These are phyloP conservation scores for Thermomucor indicae-seudaticae DNA, from an alignment of 371 early-diverging fungal species.

Conservation along the genomic window DNA sequence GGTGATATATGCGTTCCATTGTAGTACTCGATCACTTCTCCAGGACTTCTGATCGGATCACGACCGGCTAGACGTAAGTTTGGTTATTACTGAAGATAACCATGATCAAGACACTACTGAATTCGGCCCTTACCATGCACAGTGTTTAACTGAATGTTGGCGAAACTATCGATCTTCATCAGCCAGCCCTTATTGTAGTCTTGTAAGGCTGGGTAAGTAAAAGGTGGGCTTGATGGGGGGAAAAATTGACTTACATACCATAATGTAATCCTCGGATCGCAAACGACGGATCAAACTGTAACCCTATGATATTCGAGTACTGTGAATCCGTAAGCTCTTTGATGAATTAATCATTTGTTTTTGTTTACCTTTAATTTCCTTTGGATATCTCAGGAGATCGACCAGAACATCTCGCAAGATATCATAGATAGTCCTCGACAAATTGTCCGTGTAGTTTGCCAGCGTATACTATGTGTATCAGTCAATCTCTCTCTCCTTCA, in stretches of 20 bases:
- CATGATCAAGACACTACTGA: too few species aligned
- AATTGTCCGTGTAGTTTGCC: slow-evolving; percentile 54
- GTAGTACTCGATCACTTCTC: slow-evolving; percentile 47
- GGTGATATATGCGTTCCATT: slow-evolving; percentile 60
- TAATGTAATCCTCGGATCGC: slow-evolving; percentile 66
- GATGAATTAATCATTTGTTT: too few species aligned
- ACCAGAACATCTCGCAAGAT: slow-evolving; percentile 55
- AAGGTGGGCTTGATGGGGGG: neutral
- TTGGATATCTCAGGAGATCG: slow-evolving; percentile 52
- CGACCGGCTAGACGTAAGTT: slow-evolving; percentile 29
- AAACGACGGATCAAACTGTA: slow-evolving; percentile 57
- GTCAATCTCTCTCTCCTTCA: neutral
- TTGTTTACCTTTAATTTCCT: slow-evolving; percentile 32
- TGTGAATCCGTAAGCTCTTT: neutral
- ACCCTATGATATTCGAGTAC: slow-evolving; percentile 6
- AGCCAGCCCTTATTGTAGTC: slow-evolving; percentile 62
- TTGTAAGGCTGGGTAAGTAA: slow-evolving; percentile 4
- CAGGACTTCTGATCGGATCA: slow-evolving; percentile 45
- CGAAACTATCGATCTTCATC: slow-evolving; percentile 65
- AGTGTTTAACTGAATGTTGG: slow-evolving; percentile 61
- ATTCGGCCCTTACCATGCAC: slow-evolving; percentile 54
- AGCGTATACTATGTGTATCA: slow-evolving; percentile 48
- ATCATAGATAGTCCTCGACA: slow-evolving; percentile 55
- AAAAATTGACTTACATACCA: slow-evolving; percentile 17
- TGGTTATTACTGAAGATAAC: too few species aligned